Evolutionary conservation across 306 rosid genomes (phyloP).

Genomic region (Glycine soja): DNA sequence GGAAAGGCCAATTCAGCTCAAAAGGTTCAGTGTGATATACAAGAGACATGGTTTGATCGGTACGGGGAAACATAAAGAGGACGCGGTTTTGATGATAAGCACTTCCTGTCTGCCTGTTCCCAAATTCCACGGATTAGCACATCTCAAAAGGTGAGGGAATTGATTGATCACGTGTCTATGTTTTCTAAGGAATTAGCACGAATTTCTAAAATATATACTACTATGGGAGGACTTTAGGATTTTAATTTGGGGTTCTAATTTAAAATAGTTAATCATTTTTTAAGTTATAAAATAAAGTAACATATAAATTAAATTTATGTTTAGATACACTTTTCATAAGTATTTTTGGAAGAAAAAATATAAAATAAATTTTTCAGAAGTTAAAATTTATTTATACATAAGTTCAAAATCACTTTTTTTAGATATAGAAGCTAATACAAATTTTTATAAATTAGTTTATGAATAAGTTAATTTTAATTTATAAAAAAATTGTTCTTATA

Average conservation of each 20-base stretch:
- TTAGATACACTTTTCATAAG: too few relatives aligned
- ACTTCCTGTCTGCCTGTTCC: constrained; percentile 10
- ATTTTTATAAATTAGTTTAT: too few relatives aligned
- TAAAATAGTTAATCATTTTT: background rate
- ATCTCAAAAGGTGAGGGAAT: constrained; percentile 41
- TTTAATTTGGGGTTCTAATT: too few relatives aligned
- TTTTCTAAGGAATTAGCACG: constrained; percentile 4
- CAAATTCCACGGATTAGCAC: constrained; percentile 24
- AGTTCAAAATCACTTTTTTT: too few relatives aligned
- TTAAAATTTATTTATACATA: too few relatives aligned
- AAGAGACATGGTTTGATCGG: constrained; percentile 5
- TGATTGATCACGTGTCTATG: constrained; percentile 37
- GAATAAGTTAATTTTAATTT: too few relatives aligned
- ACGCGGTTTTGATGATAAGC: constrained; percentile 6
- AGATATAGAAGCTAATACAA: too few relatives aligned
- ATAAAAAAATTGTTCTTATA: too few relatives aligned
- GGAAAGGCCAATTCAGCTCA: constrained; percentile 30
- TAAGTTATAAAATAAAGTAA: background rate
- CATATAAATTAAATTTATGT: background rate
- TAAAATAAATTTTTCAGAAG: too few relatives aligned
- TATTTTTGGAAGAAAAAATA: too few relatives aligned
- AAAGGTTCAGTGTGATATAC: background rate
- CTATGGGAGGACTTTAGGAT: background rate
- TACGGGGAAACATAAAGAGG: constrained; percentile 23
- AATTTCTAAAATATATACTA: background rate